Percentiles rank a stretch among this genome's conserved stretches.
These are phyloP conservation scores for Fusarium concolor DNA, from an alignment of 2,329 filamentous ascomycete species.

Conservation along the genomic window DNA sequence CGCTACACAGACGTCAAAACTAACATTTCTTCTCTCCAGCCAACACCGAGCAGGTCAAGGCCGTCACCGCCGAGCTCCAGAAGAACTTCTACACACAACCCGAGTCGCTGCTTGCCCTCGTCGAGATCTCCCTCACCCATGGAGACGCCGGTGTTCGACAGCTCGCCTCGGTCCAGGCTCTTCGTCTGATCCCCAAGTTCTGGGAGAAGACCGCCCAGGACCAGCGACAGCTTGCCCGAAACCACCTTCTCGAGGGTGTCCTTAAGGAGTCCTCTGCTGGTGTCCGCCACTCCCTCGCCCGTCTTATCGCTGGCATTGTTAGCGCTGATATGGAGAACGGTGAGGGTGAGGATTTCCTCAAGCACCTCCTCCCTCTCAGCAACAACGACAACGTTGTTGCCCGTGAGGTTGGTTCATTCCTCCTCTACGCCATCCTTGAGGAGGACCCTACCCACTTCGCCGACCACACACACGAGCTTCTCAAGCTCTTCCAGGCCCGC, in stretches of 20 bases:
- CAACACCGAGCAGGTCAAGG: slow-evolving; percentile 89
- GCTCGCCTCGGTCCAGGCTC: slow-evolving; percentile 89
- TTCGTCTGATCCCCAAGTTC: slow-evolving; percentile 85
- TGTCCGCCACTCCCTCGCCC: slow-evolving; percentile 86
- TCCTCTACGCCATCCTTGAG: slow-evolving; percentile 92
- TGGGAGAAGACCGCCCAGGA: slow-evolving; percentile 80
- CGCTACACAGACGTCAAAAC: slow-evolving; percentile 4
- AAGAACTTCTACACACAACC: slow-evolving; percentile 93
- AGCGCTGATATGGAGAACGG: slow-evolving; percentile 79
- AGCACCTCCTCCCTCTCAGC: slow-evolving; percentile 81
- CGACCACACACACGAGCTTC: slow-evolving; percentile 82
- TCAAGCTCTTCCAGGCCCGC: slow-evolving; percentile 85
- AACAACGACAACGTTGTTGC: slow-evolving; percentile 80
- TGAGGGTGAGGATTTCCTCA: slow-evolving; percentile 85
- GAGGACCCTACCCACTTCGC: slow-evolving; percentile 86
- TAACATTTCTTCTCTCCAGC: slow-evolving; percentile 63
- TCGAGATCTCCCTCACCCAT: slow-evolving; percentile 89
- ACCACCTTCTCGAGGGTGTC: slow-evolving; percentile 85
- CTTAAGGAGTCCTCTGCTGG: slow-evolving; percentile 81
- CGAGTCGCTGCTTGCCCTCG: slow-evolving; percentile 83
- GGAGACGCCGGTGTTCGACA: slow-evolving; percentile 80
- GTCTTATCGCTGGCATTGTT: slow-evolving; percentile 88
- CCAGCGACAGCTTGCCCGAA: slow-evolving; percentile 83
- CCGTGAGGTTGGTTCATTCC: slow-evolving; percentile 91
- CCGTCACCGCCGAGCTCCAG: slow-evolving; percentile 88